These are phyloP conservation scores for Mariannaea sp. DNA, from an alignment of 2,329 filamentous ascomycete species.

Conservation along the genomic window DNA sequence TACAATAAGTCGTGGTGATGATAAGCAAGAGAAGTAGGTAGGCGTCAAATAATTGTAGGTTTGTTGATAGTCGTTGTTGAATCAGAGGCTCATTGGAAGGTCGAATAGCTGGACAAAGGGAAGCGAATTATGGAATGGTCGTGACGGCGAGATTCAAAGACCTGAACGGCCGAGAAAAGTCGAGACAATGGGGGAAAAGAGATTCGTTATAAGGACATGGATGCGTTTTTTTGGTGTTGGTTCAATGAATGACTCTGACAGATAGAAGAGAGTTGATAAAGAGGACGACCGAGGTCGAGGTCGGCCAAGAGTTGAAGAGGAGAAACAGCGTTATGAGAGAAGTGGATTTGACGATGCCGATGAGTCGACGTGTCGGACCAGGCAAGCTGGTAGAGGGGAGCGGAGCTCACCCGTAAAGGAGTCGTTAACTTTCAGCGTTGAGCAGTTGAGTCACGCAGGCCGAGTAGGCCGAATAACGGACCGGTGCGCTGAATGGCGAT, in stretches of 20 bases:
- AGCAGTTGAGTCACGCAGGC: slow-evolving; percentile 33
- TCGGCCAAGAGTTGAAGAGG: slow-evolving; percentile 30
- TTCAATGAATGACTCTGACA: slow-evolving; percentile 40
- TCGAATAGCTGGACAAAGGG: slow-evolving; percentile 44
- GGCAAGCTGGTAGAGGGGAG: slow-evolving; percentile 39
- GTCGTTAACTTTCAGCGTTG: slow-evolving; percentile 32
- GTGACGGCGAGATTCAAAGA: slow-evolving; percentile 39
- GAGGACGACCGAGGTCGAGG: slow-evolving; percentile 38
- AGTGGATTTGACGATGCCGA: slow-evolving; percentile 38
- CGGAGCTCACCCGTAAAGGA: slow-evolving; percentile 38
- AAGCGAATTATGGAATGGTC: slow-evolving; percentile 43
- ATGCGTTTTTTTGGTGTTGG: slow-evolving; percentile 39
- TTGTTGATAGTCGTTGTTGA: slow-evolving; percentile 40
- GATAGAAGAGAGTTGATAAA: slow-evolving; percentile 23
- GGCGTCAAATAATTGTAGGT: slow-evolving; percentile 31
- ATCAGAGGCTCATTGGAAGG: slow-evolving; percentile 51
- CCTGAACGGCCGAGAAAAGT: slow-evolving; percentile 38
- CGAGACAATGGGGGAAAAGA: slow-evolving; percentile 42
- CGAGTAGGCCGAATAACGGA: slow-evolving; percentile 24
- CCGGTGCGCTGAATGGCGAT: slow-evolving; percentile 20
- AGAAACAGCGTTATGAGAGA: slow-evolving; percentile 9
- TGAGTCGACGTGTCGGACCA: slow-evolving; percentile 39
- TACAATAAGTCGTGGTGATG: slow-evolving; percentile 40
- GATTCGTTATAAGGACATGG: slow-evolving; percentile 53
- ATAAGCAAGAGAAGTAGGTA: slow-evolving; percentile 31